A percentile compares a stretch with the other conserved stretches of the same genome.
phyloP scores from a whole-genome alignment of 108 stramenopile species.

The Mayamaea pseudoterrestris region DNA sequence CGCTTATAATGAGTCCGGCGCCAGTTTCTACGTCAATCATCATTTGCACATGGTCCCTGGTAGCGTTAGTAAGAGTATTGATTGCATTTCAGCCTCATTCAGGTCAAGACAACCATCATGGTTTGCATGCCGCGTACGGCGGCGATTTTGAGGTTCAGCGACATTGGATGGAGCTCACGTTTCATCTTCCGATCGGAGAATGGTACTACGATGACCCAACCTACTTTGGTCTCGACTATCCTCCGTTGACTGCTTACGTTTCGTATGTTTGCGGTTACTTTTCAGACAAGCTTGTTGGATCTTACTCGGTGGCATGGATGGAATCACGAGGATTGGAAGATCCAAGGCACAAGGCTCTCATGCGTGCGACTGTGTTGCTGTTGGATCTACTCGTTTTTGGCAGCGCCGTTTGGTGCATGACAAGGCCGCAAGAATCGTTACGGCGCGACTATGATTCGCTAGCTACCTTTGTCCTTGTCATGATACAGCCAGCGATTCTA shows the following conservation, averaged over 20 bases:
- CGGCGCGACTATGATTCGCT: neutral
- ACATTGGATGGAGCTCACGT: slow-evolving; percentile 96
- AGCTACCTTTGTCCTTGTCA: slow-evolving; percentile 12
- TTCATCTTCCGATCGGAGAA: slow-evolving; percentile 59
- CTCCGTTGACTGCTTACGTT: slow-evolving; percentile 86
- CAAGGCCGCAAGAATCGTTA: neutral
- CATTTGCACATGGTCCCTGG: too few relatives aligned
- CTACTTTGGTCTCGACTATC: slow-evolving; percentile 96
- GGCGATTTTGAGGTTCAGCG: slow-evolving; percentile 97
- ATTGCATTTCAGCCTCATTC: slow-evolving; percentile 66
- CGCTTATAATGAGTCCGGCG: too few relatives aligned
- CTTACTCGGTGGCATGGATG: slow-evolving; percentile 42
- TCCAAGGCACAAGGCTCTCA: slow-evolving; percentile 59
- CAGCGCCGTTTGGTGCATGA: slow-evolving; percentile 34
- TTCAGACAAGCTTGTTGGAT: slow-evolving; percentile 41
- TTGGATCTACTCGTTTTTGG: slow-evolving; percentile 49
- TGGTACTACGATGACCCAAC: slow-evolving; percentile 87
- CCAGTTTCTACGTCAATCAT: too few relatives aligned
- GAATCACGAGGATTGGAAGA: slow-evolving; percentile 79
- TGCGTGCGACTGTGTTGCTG: slow-evolving; percentile 60
- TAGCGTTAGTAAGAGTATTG: slow-evolving; percentile 34
- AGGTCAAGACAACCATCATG: slow-evolving; percentile 75
- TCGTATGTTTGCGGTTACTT: slow-evolving; percentile 48
- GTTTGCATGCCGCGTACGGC: slow-evolving; percentile 39
- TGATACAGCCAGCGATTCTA: slow-evolving; percentile 68